Percentiles rank a stretch among this genome's conserved stretches.
Evolutionary conservation across 2,329 filamentous ascomycete species (phyloP).

Genomic region (Blastomyces silverae): DNA sequence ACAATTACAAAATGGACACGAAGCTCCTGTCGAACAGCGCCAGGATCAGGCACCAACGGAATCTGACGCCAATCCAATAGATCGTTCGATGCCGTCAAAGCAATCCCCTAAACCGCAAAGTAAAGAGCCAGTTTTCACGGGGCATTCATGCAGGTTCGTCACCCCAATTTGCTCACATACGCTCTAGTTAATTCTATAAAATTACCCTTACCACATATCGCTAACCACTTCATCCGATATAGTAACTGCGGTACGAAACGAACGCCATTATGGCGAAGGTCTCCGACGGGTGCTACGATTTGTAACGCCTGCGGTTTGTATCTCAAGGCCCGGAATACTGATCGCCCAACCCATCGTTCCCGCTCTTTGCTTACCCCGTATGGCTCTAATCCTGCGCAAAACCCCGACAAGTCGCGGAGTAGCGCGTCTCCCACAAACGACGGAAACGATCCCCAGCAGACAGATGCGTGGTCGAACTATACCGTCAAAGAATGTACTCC

Average conservation of each 20-base stretch:
- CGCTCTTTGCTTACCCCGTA: constrained; percentile 50
- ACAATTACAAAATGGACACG: background rate
- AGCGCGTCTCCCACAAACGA: constrained; percentile 33
- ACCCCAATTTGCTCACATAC: background rate
- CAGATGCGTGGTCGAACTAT: constrained; percentile 30
- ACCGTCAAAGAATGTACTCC: constrained; percentile 31
- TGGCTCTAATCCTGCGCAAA: constrained; percentile 24
- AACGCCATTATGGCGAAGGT: constrained; percentile 90
- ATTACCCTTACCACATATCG: constrained; percentile 10
- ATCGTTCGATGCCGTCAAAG: constrained; percentile 18
- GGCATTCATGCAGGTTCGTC: constrained; percentile 39
- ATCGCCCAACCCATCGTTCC: constrained; percentile 84
- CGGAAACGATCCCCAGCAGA: constrained; percentile 28
- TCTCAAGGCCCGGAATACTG: constrained; percentile 83
- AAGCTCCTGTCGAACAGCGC: background rate
- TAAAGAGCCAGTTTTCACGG: constrained; percentile 36
- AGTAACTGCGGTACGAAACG: constrained; percentile 94
- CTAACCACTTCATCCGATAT: constrained; percentile 15
- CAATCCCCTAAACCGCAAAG: constrained; percentile 31
- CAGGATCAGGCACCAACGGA: background rate
- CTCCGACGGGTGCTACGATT: constrained; percentile 86
- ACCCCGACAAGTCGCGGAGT: constrained; percentile 18
- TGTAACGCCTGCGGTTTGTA: constrained; percentile 98
- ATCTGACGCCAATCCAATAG: background rate
- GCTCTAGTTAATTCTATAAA: background rate